Conservation (phyloP, 2,329 filamentous ascomycete species). For the Kalmusia sp. region DNA sequence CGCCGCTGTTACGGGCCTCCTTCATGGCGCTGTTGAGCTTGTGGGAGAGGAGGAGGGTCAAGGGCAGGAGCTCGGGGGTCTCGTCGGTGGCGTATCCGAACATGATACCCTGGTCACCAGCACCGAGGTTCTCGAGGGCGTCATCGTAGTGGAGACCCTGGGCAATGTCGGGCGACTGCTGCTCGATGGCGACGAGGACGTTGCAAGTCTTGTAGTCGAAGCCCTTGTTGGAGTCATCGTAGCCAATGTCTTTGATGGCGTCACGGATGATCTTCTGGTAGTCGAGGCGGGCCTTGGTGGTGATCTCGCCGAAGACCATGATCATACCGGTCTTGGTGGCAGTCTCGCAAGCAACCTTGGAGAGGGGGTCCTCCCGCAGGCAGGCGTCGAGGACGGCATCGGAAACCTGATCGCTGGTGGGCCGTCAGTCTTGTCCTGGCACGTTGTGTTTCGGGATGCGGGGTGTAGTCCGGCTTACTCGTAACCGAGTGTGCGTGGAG, state of each 20-base stretch:
- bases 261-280: constrained; percentile 97
- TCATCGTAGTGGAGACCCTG: constrained; percentile 99
- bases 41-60: constrained; percentile 93
- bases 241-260: constrained; percentile 98
- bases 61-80: constrained; percentile 94
- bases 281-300: constrained; percentile 92
- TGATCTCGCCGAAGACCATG: constrained; percentile 87
- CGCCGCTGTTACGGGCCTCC: constrained; percentile 83
- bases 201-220: constrained; percentile 99
- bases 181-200: constrained; percentile 97
- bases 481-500: background rate
- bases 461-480: background rate
- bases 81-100: constrained; percentile 99
- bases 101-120: constrained; percentile 99
- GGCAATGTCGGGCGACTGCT: constrained; percentile 98
- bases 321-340: constrained; percentile 99
- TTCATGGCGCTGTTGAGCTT: constrained; percentile 97
- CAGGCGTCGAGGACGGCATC: constrained; percentile 99
- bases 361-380: constrained; percentile 90
- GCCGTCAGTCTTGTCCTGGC: constrained; percentile 2
- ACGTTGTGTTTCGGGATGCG: constrained; percentile 1
- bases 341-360: constrained; percentile 98
- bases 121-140: constrained; percentile 95
- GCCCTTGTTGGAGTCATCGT: constrained; percentile 95
- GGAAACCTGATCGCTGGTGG: constrained; percentile 85